Evolutionary conservation across 2,329 filamentous ascomycete species (phyloP), one percentile per base, ranked within the genome.

Genomic region (Paracorniculantispora psalliotae): DNA sequence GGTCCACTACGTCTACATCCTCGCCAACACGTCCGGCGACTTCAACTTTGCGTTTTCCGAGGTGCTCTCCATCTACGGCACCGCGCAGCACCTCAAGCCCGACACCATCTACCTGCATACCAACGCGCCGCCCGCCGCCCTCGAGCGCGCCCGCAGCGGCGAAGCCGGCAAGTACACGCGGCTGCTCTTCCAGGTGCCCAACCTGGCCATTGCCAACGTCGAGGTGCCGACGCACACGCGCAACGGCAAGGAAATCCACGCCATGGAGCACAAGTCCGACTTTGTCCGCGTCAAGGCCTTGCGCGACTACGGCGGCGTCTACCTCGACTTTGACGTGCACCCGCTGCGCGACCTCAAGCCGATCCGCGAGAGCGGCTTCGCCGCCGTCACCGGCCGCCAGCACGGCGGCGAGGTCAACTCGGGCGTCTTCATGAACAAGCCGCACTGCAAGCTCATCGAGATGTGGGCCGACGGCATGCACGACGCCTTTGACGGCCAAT

Each of bases 51-150:
- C 61, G 10, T 66, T 68, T 30, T 61, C 59, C 37, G 60, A 66
- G 26, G 63, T 61, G 43, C 61, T 68, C n/a, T 63, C 66, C 39
- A 46, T 67, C 2, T 69, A 66, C 57, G 61, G 63, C 2, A 57
- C 63, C 1, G 61, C 59, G 53, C 46, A 49, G 41, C 60, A 61
- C 58, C 63, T 59, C 59, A 47, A 55, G 12, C 67, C 66, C 2
- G 57, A 62, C 26, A 59, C 43, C 43, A 67, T 68, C 49, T 67
- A 66, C 44, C 59, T 68, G 12, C 65, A 67, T 61, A 69, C 66
- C 35, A 66, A 69, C 53, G 65, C 63, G 9, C 15, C 53, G 0
- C 28, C 55, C n/a, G 28, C n/a, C 1, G 26, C 57, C 4, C 51
- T 64, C 23, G 44, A 12, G 7, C 30, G 23, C 35, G 55, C 25